Percentiles rank a stretch among this genome's conserved stretches.
phyloP scores from a whole-genome alignment of 805 yeast species.

The Candida gorgasii region DNA sequence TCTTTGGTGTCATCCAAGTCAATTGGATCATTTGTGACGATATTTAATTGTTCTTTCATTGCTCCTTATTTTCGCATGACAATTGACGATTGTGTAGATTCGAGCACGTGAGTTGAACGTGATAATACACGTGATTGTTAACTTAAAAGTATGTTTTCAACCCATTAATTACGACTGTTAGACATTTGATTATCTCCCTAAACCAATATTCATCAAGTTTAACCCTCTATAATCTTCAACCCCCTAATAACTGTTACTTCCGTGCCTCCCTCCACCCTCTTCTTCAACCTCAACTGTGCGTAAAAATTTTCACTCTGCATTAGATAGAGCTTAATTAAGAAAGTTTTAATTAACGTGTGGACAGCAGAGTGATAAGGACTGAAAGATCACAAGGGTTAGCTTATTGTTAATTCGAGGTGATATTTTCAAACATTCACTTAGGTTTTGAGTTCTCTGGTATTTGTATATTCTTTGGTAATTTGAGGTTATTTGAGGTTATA shows the following conservation, averaged over 20 bases:
- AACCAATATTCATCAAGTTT: too few species aligned
- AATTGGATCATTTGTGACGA: slow-evolving; percentile 37
- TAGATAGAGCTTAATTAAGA: slow-evolving; percentile 43
- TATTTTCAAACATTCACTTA: slow-evolving; percentile 7
- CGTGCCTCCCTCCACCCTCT: too few species aligned
- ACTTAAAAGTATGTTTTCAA: too few species aligned
- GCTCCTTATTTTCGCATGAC: slow-evolving; percentile 2
- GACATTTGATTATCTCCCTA: too few species aligned
- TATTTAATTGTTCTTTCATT: slow-evolving; percentile 26
- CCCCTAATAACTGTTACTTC: too few species aligned
- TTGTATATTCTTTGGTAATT: neutral
- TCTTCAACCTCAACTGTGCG: neutral
- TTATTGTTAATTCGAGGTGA: slow-evolving; percentile 2
- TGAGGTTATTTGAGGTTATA: too few species aligned
- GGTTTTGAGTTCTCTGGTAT: neutral
- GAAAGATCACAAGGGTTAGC: slow-evolving; percentile 4
- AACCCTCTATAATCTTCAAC: too few species aligned
- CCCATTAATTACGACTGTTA: too few species aligned
- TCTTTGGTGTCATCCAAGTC: slow-evolving; percentile 14
- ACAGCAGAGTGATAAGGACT: slow-evolving; percentile 44
- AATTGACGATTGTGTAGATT: too few species aligned
- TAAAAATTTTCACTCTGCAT: slow-evolving; percentile 14
- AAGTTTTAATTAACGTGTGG: slow-evolving; percentile 43
- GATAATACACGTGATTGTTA: too few species aligned
- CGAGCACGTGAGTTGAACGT: too few species aligned